A percentile compares a stretch with the other conserved stretches of the same genome.
These are phyloP conservation scores for Hypoxylon subgilvum DNA, from an alignment of 495 filamentous ascomycete genomes.

Conservation along the genomic window DNA sequence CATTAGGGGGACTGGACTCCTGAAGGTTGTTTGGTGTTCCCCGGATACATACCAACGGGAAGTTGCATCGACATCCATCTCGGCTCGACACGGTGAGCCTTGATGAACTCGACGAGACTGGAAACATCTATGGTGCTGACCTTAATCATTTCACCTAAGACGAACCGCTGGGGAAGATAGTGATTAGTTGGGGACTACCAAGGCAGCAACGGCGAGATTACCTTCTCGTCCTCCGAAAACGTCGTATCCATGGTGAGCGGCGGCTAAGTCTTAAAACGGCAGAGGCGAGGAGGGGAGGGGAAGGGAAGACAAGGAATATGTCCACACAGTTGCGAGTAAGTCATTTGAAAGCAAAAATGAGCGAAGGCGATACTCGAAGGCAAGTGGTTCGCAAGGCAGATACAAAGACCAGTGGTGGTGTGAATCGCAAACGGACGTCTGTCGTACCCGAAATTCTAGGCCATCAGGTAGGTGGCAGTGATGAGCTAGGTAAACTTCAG, in stretches of 20 bases:
- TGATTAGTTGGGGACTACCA: slow-evolving; percentile 33
- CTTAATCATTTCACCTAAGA: slow-evolving; percentile 63
- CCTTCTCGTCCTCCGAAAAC: slow-evolving; percentile 58
- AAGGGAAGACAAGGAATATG: slow-evolving; percentile 42
- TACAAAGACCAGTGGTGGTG: slow-evolving; percentile 27
- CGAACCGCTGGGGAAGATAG: slow-evolving; percentile 52
- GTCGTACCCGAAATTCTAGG: slow-evolving; percentile 38
- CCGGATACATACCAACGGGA: slow-evolving; percentile 49
- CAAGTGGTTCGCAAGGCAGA: slow-evolving; percentile 30
- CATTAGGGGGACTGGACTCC: slow-evolving; percentile 35
- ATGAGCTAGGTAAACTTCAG: slow-evolving; percentile 35
- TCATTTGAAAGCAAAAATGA: slow-evolving; percentile 50
- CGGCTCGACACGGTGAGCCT: slow-evolving; percentile 48
- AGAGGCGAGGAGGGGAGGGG: slow-evolving; percentile 39
- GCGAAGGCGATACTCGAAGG: slow-evolving; percentile 27
- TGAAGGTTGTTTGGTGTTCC: slow-evolving; percentile 27
- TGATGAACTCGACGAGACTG: slow-evolving; percentile 53
- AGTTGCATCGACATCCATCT: slow-evolving; percentile 56
- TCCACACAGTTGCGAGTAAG: slow-evolving; percentile 42
- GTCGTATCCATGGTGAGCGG: slow-evolving; percentile 51
- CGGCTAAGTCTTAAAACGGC: slow-evolving; percentile 38
- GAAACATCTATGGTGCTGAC: slow-evolving; percentile 55
- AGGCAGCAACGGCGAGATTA: slow-evolving; percentile 33
- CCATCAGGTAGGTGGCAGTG: slow-evolving; percentile 39
- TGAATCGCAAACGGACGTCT: slow-evolving; percentile 36